These are phyloP conservation scores for Cyanidium caldarium DNA, from an alignment of 23 red algal genomes.

Conservation along the genomic window DNA sequence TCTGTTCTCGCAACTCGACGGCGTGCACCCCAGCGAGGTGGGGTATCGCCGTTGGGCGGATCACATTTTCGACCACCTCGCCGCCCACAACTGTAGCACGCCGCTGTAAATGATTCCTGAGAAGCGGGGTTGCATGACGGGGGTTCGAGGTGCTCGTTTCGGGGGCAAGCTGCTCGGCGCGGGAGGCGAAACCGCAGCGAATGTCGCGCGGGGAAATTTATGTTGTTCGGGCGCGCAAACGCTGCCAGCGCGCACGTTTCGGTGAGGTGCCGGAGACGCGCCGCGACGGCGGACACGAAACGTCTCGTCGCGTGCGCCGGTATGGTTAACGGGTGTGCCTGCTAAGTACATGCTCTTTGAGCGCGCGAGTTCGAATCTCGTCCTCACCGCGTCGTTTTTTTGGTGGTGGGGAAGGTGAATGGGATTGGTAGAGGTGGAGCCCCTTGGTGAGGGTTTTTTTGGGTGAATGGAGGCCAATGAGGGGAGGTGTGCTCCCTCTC, in stretches of 20 bases:
- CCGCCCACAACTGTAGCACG: too few relatives aligned
- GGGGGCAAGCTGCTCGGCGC: too few relatives aligned
- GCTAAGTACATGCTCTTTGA: conserved; percentile 14
- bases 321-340: conserved; percentile 10
- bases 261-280: conserved; percentile 7
- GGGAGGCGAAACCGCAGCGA: background rate
- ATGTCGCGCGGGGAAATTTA: background rate
- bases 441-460: too few relatives aligned
- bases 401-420: too few relatives aligned
- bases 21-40: conserved; percentile 50
- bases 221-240: background rate
- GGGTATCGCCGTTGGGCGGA: conserved; percentile 54
- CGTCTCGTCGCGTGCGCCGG: background rate
- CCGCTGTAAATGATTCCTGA: too few relatives aligned
- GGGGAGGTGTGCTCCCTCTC: too few relatives aligned
- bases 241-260: background rate
- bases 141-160: too few relatives aligned
- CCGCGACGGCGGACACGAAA: too few relatives aligned
- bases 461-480: too few relatives aligned
- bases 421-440: too few relatives aligned
- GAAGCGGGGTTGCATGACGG: too few relatives aligned
- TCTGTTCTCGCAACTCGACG: conserved; percentile 33
- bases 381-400: background rate
- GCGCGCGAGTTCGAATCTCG: conserved; percentile 12
- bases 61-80: conserved; percentile 24